Conservation (phyloP, 2,329 filamentous ascomycete genomes). For the Davidsoniella eucalypti region DNA sequence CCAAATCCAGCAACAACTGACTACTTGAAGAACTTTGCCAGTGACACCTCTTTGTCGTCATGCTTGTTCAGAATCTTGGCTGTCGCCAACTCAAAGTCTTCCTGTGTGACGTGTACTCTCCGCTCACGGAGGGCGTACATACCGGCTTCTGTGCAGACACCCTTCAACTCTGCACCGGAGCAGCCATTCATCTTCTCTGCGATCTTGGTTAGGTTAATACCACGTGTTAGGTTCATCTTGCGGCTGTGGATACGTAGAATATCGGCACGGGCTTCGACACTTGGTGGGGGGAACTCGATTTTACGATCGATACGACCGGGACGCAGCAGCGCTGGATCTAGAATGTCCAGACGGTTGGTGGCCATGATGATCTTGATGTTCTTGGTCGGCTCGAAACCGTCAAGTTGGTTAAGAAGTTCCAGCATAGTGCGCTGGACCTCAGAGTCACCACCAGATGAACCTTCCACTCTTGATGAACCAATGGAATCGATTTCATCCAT, state of each 20-base stretch:
- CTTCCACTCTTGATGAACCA: slow-evolving; percentile 90
- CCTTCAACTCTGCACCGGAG: slow-evolving; percentile 93
- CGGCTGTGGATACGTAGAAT: slow-evolving; percentile 94
- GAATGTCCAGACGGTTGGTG: slow-evolving; percentile 91
- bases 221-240: slow-evolving; percentile 95
- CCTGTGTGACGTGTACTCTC: slow-evolving; percentile 94
- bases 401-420: slow-evolving; percentile 92
- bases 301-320: slow-evolving; percentile 97
- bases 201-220: slow-evolving; percentile 95
- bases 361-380: slow-evolving; percentile 99
- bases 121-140: slow-evolving; percentile 96
- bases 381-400: slow-evolving; percentile 97
- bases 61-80: slow-evolving; percentile 99
- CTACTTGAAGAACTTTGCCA: slow-evolving; percentile 61
- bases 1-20: not conserved
- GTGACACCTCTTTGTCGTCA: slow-evolving; percentile 89
- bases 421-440: slow-evolving; percentile 98
- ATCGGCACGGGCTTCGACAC: slow-evolving; percentile 88
- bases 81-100: slow-evolving; percentile 95
- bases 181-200: slow-evolving; percentile 99
- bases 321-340: slow-evolving; percentile 84
- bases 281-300: slow-evolving; percentile 96
- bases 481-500: slow-evolving; percentile 99
- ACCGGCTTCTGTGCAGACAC: slow-evolving; percentile 94
- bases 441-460: slow-evolving; percentile 85